phyloP scores from a whole-genome alignment of 2,329 filamentous ascomycete genomes.

The Nothopassalora personata region DNA sequence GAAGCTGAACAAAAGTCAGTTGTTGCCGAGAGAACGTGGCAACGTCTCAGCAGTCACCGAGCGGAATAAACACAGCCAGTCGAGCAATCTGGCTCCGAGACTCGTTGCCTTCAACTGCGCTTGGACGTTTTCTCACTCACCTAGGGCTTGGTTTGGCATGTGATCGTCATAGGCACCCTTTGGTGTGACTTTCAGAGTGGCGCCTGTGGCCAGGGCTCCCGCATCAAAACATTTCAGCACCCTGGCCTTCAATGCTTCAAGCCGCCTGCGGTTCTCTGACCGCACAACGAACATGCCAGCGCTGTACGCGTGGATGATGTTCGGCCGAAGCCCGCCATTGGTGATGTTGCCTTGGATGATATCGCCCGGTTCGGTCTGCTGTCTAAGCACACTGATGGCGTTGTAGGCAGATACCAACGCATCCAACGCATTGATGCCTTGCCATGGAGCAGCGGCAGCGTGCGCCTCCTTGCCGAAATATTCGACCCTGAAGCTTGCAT shows the following conservation, averaged over 20 bases:
- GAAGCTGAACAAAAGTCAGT: neutral
- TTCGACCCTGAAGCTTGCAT: constrained; percentile 39
- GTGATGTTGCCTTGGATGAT: constrained; percentile 34
- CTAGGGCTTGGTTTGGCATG: constrained; percentile 50
- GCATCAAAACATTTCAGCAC: constrained; percentile 43
- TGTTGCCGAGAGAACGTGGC: neutral
- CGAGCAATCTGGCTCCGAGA: neutral
- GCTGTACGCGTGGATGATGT: constrained; percentile 39
- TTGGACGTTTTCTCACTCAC: constrained; percentile 13
- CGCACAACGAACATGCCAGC: constrained; percentile 36
- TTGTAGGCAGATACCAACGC: constrained; percentile 32
- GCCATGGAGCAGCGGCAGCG: constrained; percentile 31
- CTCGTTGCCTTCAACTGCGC: neutral
- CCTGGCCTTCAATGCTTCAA: constrained; percentile 29
- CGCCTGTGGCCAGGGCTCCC: constrained; percentile 47
- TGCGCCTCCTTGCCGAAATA: constrained; percentile 43
- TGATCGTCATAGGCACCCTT: constrained; percentile 50
- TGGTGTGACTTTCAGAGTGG: constrained; percentile 41
- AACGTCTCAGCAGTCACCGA: neutral
- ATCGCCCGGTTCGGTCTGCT: constrained; percentile 38
- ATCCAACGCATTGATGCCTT: constrained; percentile 34
- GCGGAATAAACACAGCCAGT: neutral
- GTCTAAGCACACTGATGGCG: constrained; percentile 34
- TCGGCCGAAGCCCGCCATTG: constrained; percentile 30
- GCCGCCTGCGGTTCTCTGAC: constrained; percentile 27